Evolutionary conservation across 2,329 filamentous ascomycete genomes (phyloP).

Genomic region (Colletotrichum viniferum): DNA sequence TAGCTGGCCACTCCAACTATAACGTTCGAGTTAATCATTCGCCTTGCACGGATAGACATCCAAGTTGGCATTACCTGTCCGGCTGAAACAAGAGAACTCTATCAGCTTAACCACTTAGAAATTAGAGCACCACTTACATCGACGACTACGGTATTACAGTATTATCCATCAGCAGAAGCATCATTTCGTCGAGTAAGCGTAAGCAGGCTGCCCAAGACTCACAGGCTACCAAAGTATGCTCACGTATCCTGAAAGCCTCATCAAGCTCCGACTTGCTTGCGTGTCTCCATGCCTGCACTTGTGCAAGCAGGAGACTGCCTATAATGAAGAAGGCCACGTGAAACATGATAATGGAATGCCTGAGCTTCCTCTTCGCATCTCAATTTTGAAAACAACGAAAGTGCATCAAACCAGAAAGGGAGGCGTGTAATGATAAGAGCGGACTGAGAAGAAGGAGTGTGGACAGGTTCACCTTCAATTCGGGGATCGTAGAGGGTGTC

Average conservation of each 20-base stretch:
- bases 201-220: conserved; percentile 18
- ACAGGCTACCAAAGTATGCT: conserved; percentile 36
- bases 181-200: too few species aligned
- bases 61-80: background rate
- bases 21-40: background rate
- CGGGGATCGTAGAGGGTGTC: background rate
- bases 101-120: background rate
- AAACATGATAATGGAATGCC: background rate
- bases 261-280: background rate
- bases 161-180: background rate
- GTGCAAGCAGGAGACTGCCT: background rate
- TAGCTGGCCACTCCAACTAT: conserved; percentile 14
- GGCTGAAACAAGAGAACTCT: background rate
- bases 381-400: background rate
- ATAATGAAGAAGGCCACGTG: background rate
- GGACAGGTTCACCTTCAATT: background rate
- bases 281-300: background rate
- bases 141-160: background rate
- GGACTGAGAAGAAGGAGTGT: background rate
- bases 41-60: background rate
- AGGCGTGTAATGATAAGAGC: background rate
- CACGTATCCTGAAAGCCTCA: conserved; percentile 15
- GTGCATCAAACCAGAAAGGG: background rate
- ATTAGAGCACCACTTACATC: background rate
- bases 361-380: background rate